Evolutionary conservation across 148 eudicot genomes (phyloP), one percentile per base, ranked within the genome.

Genomic region (Dianthus caryophyllus): DNA sequence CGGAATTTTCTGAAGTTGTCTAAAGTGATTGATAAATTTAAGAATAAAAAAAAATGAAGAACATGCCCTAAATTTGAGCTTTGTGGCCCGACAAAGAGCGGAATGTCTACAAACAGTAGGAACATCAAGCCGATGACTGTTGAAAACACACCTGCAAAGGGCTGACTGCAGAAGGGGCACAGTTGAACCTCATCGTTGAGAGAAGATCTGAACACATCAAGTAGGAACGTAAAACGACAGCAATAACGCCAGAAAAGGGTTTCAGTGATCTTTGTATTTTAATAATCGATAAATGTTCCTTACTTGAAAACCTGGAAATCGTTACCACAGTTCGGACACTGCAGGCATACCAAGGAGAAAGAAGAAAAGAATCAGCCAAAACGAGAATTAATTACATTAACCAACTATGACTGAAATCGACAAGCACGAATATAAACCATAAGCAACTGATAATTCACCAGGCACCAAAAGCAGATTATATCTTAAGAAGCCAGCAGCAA

Each of bases 251-350:
- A 26, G 15, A 9, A 51, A 31, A 72, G 57, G 39, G 30, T 21
- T 39, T 52, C 17, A 39, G 16, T 68, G 38, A 22, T 64, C 13
- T 61, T 69, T 41, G 22, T 0, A 14, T 20, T 55, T 49, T 29
- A 29, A 6, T 57, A 49, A 49, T 57, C 41, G 49, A n/a, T n/a
- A n/a, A n/a, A n/a, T n/a, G n/a, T n/a, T n/a, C n/a, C n/a, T 70
- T 85, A 89, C 98, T 87, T 93, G 84, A 88, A 86, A 67, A 87
- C 77, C 78, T 85, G 92, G 75, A 91, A 91, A 20, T 79, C 81
- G 68, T 82, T 88, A 69, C 89, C 87, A 72, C 97, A 91, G 80
- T 87, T 91, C 65, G 97, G 97, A 61, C 97, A 91, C 96, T 88
- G 96, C 90, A 84, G 52, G 65, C 30, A 71, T 52, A 70, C 18